Evolutionary conservation across 176 grass and related monocot species (phyloP).

Genomic region (Tillandsia leiboldiana): DNA sequence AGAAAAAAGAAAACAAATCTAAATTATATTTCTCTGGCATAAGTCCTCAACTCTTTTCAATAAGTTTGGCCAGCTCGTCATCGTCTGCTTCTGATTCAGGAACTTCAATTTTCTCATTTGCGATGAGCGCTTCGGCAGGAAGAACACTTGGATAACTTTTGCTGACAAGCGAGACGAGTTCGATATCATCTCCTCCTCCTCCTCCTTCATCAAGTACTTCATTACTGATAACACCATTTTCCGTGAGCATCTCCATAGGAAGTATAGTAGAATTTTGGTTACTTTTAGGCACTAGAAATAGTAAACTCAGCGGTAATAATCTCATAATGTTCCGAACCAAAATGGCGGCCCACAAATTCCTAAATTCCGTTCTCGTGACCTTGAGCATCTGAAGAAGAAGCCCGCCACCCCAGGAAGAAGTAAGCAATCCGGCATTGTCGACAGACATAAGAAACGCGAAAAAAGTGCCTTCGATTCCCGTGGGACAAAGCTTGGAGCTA

Average conservation of each 20-base stretch:
- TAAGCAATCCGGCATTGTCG: conserved; percentile 52
- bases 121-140: not conserved
- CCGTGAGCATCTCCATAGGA: conserved; percentile 43
- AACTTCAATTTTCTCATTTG: conserved; percentile 11
- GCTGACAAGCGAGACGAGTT: conserved; percentile 36
- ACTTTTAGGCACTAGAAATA: conserved; percentile 61
- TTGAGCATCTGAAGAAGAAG: conserved; percentile 66
- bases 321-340: conserved; percentile 59
- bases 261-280: conserved; percentile 53
- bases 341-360: conserved; percentile 71
- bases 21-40: not conserved
- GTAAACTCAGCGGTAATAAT: conserved; percentile 45
- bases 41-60: conserved; percentile 30
- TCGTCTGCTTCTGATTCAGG: conserved; percentile 25
- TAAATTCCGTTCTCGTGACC: conserved; percentile 67
- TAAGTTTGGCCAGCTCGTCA: conserved; percentile 38
- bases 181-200: conserved; percentile 20
- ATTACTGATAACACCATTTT: conserved; percentile 6
- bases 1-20: no score
- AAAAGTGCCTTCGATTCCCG: conserved; percentile 78
- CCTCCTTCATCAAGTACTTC: conserved; percentile 5
- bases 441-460: conserved; percentile 79
- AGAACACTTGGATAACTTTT: conserved; percentile 1
- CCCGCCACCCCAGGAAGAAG: conserved; percentile 59
- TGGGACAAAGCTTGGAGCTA: conserved; percentile 66